Evolutionary conservation across 2,329 filamentous ascomycete species (phyloP), one percentile per base, ranked within the genome.

Genomic region (Cercospora beticola): DNA sequence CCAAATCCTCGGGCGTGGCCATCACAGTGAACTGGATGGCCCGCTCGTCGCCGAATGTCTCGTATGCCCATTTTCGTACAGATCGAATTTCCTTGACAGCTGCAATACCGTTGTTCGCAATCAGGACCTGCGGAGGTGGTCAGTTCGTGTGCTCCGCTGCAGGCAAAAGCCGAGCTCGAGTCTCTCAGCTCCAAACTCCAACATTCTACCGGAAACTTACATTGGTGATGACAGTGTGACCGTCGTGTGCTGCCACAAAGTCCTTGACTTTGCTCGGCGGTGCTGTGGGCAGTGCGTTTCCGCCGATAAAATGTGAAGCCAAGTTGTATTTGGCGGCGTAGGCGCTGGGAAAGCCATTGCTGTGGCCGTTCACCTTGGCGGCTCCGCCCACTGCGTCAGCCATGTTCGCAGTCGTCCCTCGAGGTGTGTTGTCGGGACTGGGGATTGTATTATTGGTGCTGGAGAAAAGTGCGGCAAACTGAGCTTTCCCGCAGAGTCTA

Each of bases 11-110:
- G 61, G 95, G 95, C 46, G 95, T 99, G 76, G 95, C 95, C 95
- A 99, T 99, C 80, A 99, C 95, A 72, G 95, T 99, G 85, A 99
- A 99, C 80, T 98, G 94, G 79, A 99, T 97, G 76, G 94, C 95
- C 78, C 92, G 89, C 86, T 99, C 95, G 83, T 99, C 94, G 84
- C 95, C 94, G 80, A 99, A 99, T 7, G 92, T 97, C 84, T 99
- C 95, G 89, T 99, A 99, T 70, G 95, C 95, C 95, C 95, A 99
- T 94, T 98, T 99, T 82, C 95, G 92, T 79, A 99, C 94, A 69
- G 94, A 98, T 82, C 95, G 90, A 80, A 99, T 99, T 83, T 99
- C 95, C 84, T 99, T 99, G 82, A 99, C 95, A 79, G 95, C 95
- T 62, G 95, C 95, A 82, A 99, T 99, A 87, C 95, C 95, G 85